Percentiles rank a stretch among this genome's conserved stretches.
These are phyloP conservation scores for Coemansia sp. DNA, from an alignment of 192 early-diverging fungal species.

Conservation along the genomic window DNA sequence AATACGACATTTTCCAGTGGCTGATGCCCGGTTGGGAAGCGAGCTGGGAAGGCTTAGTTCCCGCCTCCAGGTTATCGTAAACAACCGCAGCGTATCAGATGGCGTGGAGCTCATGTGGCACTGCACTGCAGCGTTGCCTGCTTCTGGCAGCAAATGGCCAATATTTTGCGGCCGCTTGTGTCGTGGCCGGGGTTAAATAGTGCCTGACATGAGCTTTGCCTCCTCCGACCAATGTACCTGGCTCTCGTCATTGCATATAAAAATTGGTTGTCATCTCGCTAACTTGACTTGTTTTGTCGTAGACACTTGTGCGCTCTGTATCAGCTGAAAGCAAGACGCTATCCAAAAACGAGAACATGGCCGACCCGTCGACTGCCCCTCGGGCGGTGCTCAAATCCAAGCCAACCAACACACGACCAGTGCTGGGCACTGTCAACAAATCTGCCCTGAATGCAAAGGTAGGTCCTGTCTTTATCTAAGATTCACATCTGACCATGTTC, in stretches of 20 bases:
- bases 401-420: conserved; percentile 9
- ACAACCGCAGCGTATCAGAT: conserved; percentile 16
- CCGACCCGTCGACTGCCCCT: not conserved
- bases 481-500: not conserved
- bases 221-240: not conserved
- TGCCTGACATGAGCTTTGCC: not conserved
- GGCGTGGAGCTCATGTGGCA: conserved; percentile 17
- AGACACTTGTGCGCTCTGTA: conserved; percentile 7
- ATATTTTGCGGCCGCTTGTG: not conserved
- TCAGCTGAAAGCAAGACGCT: conserved; percentile 9
- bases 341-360: conserved; percentile 11
- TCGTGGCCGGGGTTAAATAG: conserved; percentile 1
- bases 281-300: not conserved
- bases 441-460: conserved; percentile 22
- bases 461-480: not conserved
- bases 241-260: not conserved
- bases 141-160: not conserved
- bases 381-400: conserved; percentile 15
- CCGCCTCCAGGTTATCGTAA: conserved; percentile 5
- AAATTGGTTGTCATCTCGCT: not conserved
- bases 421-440: conserved; percentile 14
- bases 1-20: conserved; percentile 3
- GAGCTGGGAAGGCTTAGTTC: conserved; percentile 12
- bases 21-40: conserved; percentile 5
- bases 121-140: not conserved